These are phyloP conservation scores for Podaxis sp. DNA, from an alignment of 768 basidiomycete genomes.

Conservation along the genomic window DNA sequence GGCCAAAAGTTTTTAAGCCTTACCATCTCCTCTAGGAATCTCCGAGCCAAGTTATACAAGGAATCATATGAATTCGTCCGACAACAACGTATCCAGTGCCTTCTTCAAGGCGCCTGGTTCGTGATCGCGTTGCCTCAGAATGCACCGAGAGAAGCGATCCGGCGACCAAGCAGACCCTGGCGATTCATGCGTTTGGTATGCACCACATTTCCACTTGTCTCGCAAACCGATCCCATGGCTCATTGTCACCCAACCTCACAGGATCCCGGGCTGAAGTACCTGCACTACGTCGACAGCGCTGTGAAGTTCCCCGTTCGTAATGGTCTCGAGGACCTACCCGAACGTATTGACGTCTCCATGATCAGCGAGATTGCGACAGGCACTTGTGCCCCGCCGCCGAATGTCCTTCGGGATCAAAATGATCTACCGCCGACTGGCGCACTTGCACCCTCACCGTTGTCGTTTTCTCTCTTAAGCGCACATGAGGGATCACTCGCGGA, in stretches of 20 bases:
- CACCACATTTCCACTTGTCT: neutral
- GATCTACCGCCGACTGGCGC: slow-evolving; percentile 55
- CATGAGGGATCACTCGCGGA: slow-evolving; percentile 75
- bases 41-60: slow-evolving; percentile 82
- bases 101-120: slow-evolving; percentile 92
- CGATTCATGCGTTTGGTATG: slow-evolving; percentile 82
- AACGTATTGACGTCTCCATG: slow-evolving; percentile 76
- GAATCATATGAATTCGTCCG: slow-evolving; percentile 90
- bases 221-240: neutral
- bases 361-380: slow-evolving; percentile 80
- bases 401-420: slow-evolving; percentile 57
- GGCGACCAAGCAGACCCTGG: slow-evolving; percentile 70
- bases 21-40: slow-evolving; percentile 50
- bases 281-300: slow-evolving; percentile 84
- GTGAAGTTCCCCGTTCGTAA: slow-evolving; percentile 76
- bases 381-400: slow-evolving; percentile 68
- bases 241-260: slow-evolving; percentile 26
- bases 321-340: slow-evolving; percentile 85
- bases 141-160: slow-evolving; percentile 48
- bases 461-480: slow-evolving; percentile 72
- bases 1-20: slow-evolving; percentile 2
- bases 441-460: slow-evolving; percentile 62
- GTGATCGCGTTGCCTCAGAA: slow-evolving; percentile 67
- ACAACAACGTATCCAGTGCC: slow-evolving; percentile 84
- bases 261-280: slow-evolving; percentile 76